These are phyloP conservation scores for Albophoma yamanashiensis DNA, from an alignment of 2,329 filamentous ascomycete genomes.

Conservation along the genomic window DNA sequence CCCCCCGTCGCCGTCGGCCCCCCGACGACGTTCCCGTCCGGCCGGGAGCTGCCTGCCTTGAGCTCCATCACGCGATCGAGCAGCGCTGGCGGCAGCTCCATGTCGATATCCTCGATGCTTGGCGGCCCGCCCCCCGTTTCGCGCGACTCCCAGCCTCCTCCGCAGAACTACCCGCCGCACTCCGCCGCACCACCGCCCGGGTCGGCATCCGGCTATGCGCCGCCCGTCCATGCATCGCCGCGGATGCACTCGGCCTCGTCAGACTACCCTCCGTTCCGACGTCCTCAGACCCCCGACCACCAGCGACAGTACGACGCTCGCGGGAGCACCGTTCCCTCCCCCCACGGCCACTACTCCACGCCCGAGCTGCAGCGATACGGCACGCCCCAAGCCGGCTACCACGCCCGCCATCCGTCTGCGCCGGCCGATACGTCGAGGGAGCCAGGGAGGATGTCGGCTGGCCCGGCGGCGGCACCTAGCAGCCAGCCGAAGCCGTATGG, in stretches of 20 bases:
- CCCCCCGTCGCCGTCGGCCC: slow-evolving; percentile 31
- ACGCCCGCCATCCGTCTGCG: slow-evolving; percentile 37
- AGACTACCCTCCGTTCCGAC: slow-evolving; percentile 52
- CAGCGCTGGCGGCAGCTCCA: slow-evolving; percentile 37
- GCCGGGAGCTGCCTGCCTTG: slow-evolving; percentile 43
- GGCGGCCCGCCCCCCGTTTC: slow-evolving; percentile 35
- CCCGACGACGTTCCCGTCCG: slow-evolving; percentile 32
- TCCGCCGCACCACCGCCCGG: slow-evolving; percentile 20
- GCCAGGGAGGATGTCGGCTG: slow-evolving; percentile 23
- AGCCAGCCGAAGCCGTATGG: slow-evolving; percentile 41
- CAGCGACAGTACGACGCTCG: slow-evolving; percentile 42
- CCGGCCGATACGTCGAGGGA: slow-evolving; percentile 34
- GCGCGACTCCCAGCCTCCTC: slow-evolving; percentile 30
- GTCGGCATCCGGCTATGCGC: slow-evolving; percentile 34
- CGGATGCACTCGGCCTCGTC: slow-evolving; percentile 41
- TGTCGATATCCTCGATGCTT: slow-evolving; percentile 53
- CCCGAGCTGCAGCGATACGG: slow-evolving; percentile 49
- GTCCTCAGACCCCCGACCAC: slow-evolving; percentile 66
- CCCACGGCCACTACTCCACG: slow-evolving; percentile 40
- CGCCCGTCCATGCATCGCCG: slow-evolving; percentile 43
- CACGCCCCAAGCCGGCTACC: slow-evolving; percentile 43
- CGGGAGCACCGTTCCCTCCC: slow-evolving; percentile 34
- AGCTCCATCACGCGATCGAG: slow-evolving; percentile 36
- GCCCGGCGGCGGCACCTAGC: slow-evolving; percentile 36
- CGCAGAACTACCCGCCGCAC: slow-evolving; percentile 31